phyloP scores from a whole-genome alignment of 1,139 yeast genomes.

The Pichia kudriavzevii region DNA sequence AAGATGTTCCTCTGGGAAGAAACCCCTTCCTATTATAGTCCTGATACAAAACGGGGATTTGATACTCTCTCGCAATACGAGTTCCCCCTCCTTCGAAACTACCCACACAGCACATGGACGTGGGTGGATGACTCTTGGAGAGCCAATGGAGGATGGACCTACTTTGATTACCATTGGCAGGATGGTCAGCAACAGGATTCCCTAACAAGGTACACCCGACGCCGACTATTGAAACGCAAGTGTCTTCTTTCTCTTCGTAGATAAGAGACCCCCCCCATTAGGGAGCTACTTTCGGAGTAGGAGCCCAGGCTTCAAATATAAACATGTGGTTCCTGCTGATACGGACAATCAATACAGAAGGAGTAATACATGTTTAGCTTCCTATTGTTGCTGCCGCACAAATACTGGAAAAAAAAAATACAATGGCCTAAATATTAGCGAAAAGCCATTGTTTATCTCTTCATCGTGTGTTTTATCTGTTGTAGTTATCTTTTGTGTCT shows the following conservation, averaged over 20 bases:
- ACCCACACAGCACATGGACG: conserved; percentile 9
- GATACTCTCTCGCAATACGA: conserved; percentile 35
- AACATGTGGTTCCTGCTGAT: no score
- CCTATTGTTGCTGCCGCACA: no score
- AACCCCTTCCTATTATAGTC: conserved; percentile 41
- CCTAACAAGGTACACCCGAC: conserved; percentile 42
- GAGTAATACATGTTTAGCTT: no score
- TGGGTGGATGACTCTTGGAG: conserved; percentile 54
- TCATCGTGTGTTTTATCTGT: no score
- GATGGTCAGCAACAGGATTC: conserved; percentile 37
- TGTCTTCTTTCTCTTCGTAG: conserved; percentile 34
- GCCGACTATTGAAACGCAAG: conserved; percentile 43
- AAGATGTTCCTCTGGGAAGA: conserved; percentile 42
- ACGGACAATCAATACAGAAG: no score
- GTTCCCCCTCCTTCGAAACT: conserved; percentile 34
- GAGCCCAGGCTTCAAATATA: no score
- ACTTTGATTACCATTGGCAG: conserved; percentile 47
- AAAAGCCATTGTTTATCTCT: no score
- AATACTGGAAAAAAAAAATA: no score
- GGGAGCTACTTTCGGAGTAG: no score
- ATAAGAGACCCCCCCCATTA: background rate
- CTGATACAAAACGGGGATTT: conserved; percentile 31
- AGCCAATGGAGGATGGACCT: conserved; percentile 46
- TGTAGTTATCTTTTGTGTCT: no score
- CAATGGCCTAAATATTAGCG: no score